Conservation (phyloP, 2,329 filamentous ascomycete genomes). For the Aschersonia sp. region DNA sequence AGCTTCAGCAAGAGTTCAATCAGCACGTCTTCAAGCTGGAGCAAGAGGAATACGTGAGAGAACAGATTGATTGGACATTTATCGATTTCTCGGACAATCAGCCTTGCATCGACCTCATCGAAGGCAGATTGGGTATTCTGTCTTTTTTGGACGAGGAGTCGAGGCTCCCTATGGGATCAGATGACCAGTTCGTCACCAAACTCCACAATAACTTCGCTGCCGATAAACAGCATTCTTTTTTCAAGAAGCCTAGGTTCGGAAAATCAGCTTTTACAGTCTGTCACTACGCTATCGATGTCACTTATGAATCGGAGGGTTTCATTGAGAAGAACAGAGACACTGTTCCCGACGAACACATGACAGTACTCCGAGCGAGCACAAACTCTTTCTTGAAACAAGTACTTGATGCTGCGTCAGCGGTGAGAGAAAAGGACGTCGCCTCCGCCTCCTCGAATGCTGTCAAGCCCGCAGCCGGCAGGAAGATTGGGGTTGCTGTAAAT, state of each 20-base stretch:
- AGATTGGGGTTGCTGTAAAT: conserved; percentile 83
- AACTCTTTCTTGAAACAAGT: conserved; percentile 79
- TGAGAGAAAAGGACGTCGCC: conserved; percentile 76
- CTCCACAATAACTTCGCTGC: conserved; percentile 83
- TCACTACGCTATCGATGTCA: conserved; percentile 95
- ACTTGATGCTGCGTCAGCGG: conserved; percentile 68
- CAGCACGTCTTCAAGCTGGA: conserved; percentile 98
- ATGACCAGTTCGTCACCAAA: conserved; percentile 94
- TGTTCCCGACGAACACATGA: conserved; percentile 95
- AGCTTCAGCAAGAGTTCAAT: conserved; percentile 98
- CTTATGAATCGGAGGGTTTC: conserved; percentile 96
- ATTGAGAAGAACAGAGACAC: conserved; percentile 99
- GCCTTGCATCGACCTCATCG: conserved; percentile 95
- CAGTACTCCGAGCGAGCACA: conserved; percentile 68
- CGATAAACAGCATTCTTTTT: conserved; percentile 91
- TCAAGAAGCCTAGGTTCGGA: conserved; percentile 96
- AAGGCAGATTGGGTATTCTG: conserved; percentile 87
- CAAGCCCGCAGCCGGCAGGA: conserved; percentile 65
- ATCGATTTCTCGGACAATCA: conserved; percentile 99
- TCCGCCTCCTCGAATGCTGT: conserved; percentile 54
- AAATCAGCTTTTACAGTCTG: conserved; percentile 97
- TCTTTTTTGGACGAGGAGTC: conserved; percentile 93
- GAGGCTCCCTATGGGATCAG: conserved; percentile 87
- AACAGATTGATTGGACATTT: conserved; percentile 98
- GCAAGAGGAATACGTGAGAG: conserved; percentile 91